These are phyloP conservation scores for Sherardia arvensis DNA, from an alignment of 257 asterid species.

Conservation along the genomic window DNA sequence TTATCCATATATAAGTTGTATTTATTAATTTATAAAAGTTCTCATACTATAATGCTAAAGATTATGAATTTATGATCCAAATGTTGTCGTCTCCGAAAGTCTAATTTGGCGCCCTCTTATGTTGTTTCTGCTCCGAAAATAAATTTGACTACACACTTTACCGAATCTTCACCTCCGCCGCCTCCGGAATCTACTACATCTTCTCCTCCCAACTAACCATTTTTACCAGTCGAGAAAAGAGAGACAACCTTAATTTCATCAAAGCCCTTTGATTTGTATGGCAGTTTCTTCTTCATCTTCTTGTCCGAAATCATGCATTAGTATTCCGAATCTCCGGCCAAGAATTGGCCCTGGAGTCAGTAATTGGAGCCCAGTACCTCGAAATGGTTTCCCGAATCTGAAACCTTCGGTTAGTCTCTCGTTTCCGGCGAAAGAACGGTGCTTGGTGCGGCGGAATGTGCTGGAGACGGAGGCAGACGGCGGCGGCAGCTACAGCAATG, in stretches of 20 bases:
- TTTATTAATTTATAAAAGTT: too few relatives aligned
- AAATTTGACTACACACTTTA: not conserved
- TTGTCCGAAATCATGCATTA: constrained; percentile 22
- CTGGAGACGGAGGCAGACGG: constrained; percentile 31
- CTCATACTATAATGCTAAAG: too few relatives aligned
- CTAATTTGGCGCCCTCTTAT: constrained; percentile 4
- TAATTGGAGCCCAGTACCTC: constrained; percentile 12
- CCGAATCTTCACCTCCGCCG: not conserved
- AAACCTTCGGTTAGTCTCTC: constrained; percentile 11
- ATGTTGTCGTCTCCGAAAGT: not conserved
- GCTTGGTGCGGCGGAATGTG: constrained; percentile 18
- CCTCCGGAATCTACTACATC: not conserved
- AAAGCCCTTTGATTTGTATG: constrained; percentile 23
- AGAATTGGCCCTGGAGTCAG: constrained; percentile 7
- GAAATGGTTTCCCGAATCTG: constrained; percentile 13
- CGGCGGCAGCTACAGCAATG: constrained; percentile 4
- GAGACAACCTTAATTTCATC: not conserved
- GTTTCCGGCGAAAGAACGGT: constrained; percentile 16
- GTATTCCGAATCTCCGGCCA: constrained; percentile 21
- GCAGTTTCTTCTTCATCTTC: constrained; percentile 24
- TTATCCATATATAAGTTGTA: too few relatives aligned
- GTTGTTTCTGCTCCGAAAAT: not conserved
- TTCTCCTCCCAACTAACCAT: not conserved
- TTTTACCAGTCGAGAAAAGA: not conserved
- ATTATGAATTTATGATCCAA: not conserved